Evolutionary conservation across 345 rosid genomes (phyloP).

Genomic region (Sonneratia caseolaris): DNA sequence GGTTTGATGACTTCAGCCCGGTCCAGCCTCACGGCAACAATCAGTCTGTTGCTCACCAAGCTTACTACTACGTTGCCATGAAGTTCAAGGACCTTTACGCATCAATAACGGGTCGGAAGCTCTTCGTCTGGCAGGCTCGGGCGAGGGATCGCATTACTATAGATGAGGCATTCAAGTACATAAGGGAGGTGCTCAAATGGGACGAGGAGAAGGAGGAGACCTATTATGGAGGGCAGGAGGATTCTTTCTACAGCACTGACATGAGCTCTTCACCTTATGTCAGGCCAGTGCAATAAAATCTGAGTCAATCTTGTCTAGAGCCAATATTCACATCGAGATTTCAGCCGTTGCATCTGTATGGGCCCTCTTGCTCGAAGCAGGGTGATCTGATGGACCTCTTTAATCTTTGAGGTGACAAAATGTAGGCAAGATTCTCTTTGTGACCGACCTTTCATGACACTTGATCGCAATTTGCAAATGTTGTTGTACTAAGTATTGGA

Average conservation of each 20-base stretch:
- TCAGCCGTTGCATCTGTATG: background rate
- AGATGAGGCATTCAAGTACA: constrained; percentile 81
- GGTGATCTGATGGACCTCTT: background rate
- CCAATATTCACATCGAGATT: background rate
- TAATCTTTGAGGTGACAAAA: background rate
- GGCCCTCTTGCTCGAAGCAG: background rate
- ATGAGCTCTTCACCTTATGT: constrained; percentile 77
- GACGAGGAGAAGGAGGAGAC: constrained; percentile 83
- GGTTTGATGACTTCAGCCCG: constrained; percentile 84
- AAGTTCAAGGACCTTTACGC: constrained; percentile 90
- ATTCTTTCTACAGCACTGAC: constrained; percentile 88
- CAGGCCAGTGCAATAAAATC: constrained; percentile 15
- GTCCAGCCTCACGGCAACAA: constrained; percentile 50
- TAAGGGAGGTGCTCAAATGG: constrained; percentile 94
- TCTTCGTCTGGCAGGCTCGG: constrained; percentile 84
- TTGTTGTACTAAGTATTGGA: background rate
- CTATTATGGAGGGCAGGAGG: constrained; percentile 66
- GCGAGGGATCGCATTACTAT: constrained; percentile 70
- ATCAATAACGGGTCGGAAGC: constrained; percentile 61
- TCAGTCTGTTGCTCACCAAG: constrained; percentile 81
- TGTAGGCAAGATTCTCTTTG: background rate
- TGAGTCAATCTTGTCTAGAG: background rate
- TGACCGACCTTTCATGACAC: background rate
- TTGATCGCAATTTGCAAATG: background rate
- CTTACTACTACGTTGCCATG: constrained; percentile 83